These are phyloP conservation scores for Hypoxylon sp. DNA, from an alignment of 2,329 filamentous ascomycete species.

Conservation along the genomic window DNA sequence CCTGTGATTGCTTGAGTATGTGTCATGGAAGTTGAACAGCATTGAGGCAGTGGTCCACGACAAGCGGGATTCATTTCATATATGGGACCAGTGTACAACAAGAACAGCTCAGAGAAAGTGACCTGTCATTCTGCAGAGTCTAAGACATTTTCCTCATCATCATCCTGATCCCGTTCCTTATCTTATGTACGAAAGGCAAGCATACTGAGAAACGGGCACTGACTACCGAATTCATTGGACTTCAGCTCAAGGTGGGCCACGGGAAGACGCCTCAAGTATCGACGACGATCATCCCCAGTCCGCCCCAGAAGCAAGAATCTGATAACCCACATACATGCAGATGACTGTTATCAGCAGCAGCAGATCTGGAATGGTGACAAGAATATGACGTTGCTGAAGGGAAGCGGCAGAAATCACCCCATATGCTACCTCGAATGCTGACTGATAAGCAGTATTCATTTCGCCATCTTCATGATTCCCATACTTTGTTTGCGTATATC, in stretches of 20 bases:
- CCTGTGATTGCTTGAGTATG: conserved; percentile 6
- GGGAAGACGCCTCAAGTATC: conserved; percentile 27
- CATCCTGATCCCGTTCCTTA: conserved; percentile 15
- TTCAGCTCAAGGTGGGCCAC: conserved; percentile 14
- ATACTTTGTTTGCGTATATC: conserved; percentile 2
- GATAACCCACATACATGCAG: conserved; percentile 9
- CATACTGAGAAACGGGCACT: not conserved
- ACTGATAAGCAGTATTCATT: not conserved
- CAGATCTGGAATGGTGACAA: conserved; percentile 18
- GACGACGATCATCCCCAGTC: conserved; percentile 7
- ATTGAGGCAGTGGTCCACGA: conserved; percentile 13
- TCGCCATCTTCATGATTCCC: not conserved
- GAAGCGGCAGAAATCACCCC: conserved; percentile 22
- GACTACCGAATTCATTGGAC: conserved; percentile 17
- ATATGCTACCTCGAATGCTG: conserved; percentile 20
- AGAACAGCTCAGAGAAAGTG: conserved; percentile 14
- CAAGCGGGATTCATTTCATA: conserved; percentile 9
- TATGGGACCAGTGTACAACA: conserved; percentile 8
- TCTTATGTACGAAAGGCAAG: conserved; percentile 31
- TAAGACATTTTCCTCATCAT: conserved; percentile 13
- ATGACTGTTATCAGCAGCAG: conserved; percentile 11
- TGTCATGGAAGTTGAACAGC: conserved; percentile 19
- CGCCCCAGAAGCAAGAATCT: not conserved
- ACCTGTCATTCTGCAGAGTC: conserved; percentile 34
- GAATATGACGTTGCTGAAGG: conserved; percentile 35